phyloP scores from a whole-genome alignment of 2,329 filamentous ascomycete species.

The Talaromyces sp. region DNA sequence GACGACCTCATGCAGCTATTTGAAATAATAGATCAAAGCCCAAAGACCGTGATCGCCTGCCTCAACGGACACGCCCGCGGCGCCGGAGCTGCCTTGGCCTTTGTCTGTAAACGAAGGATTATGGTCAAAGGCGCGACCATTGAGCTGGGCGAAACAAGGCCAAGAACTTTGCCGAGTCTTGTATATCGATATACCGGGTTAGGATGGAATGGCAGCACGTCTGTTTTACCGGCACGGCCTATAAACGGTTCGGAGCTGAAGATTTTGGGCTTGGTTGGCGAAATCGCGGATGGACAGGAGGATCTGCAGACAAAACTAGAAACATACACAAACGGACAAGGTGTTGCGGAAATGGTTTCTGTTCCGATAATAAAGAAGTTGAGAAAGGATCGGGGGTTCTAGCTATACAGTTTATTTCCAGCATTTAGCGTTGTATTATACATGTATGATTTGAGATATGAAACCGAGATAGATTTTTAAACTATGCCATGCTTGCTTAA shows the following conservation, averaged over 20 bases:
- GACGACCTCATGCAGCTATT: constrained; percentile 24
- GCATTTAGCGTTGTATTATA: background rate
- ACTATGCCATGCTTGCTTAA: background rate
- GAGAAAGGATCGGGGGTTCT: background rate
- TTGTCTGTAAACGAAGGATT: constrained; percentile 37
- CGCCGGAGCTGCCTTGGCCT: constrained; percentile 40
- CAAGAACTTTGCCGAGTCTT: constrained; percentile 32
- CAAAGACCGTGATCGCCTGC: constrained; percentile 37
- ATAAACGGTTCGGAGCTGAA: constrained; percentile 23
- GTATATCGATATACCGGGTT: constrained; percentile 37
- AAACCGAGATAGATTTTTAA: background rate
- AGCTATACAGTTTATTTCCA: background rate
- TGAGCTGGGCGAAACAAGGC: constrained; percentile 37
- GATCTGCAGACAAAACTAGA: constrained; percentile 5
- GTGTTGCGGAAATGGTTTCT: background rate
- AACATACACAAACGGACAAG: background rate
- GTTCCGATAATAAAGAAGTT: background rate
- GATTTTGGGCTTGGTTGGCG: constrained; percentile 16
- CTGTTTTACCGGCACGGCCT: constrained; percentile 31
- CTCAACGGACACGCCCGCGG: constrained; percentile 41
- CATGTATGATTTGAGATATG: background rate
- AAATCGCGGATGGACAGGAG: constrained; percentile 15
- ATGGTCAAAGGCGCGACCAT: constrained; percentile 13
- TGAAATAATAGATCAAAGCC: constrained; percentile 32
- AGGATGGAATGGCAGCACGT: constrained; percentile 31